Percentiles rank a stretch among this genome's conserved stretches.
Evolutionary conservation across 1,139 yeast species (phyloP).

Genomic region (Hansenula anomala): DNA sequence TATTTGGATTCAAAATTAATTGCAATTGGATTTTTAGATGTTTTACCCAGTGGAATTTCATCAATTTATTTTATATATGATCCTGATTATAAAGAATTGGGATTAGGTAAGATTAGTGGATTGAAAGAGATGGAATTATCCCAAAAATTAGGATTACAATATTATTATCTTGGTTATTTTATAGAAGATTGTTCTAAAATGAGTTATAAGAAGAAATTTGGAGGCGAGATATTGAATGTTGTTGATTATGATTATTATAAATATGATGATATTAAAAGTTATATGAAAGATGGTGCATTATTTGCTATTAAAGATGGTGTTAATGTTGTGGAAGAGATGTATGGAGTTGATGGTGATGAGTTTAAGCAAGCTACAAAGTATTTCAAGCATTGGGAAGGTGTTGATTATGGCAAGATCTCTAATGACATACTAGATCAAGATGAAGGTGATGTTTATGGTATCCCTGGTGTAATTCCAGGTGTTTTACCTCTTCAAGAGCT

Average conservation of each 20-base stretch:
- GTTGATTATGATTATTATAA: constrained; percentile 42
- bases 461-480: no score
- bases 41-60: constrained; percentile 72
- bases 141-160: constrained; percentile 32
- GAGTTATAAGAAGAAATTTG: constrained; percentile 76
- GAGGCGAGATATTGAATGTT: constrained; percentile 64
- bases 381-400: not conserved
- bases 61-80: constrained; percentile 90
- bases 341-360: constrained; percentile 27
- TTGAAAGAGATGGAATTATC: constrained; percentile 60
- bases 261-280: constrained; percentile 28
- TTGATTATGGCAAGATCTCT: not conserved
- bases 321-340: constrained; percentile 36
- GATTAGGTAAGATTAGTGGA: constrained; percentile 77
- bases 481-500: no score
- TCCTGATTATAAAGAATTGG: constrained; percentile 66
- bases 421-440: constrained; percentile 4
- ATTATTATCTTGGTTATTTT: constrained; percentile 73
- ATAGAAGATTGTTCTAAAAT: constrained; percentile 77
- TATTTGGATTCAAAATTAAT: constrained; percentile 58
- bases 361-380: constrained; percentile 6
- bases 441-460: constrained; percentile 6
- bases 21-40: constrained; percentile 75
- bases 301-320: not conserved
- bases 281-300: constrained; percentile 3